phyloP scores from a whole-genome alignment of 805 yeast species.

The Limtongia smithiae region DNA sequence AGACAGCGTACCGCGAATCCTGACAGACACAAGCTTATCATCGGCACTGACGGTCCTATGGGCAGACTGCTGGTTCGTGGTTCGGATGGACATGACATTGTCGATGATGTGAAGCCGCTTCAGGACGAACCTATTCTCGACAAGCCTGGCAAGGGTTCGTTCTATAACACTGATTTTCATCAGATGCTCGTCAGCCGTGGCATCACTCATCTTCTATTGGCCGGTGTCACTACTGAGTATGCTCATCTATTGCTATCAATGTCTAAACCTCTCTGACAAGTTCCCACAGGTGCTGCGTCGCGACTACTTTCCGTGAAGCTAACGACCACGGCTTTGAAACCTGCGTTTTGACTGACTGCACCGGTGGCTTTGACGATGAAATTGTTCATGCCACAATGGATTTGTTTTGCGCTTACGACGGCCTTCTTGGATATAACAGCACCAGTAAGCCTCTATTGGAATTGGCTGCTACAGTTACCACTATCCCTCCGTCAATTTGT shows the following conservation, averaged over 20 bases:
- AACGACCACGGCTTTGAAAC: conserved; percentile 39
- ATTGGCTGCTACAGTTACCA: conserved; percentile 20
- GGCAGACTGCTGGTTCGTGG: conserved; percentile 37
- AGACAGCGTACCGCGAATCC: conserved; percentile 32
- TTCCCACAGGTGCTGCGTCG: conserved; percentile 36
- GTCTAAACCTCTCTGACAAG: too few relatives aligned
- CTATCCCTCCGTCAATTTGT: background rate
- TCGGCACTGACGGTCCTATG: conserved; percentile 38
- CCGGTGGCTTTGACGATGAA: conserved; percentile 31
- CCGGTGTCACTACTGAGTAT: conserved; percentile 39
- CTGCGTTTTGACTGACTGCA: conserved; percentile 33
- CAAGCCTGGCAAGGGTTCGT: conserved; percentile 40
- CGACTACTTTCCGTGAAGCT: conserved; percentile 38
- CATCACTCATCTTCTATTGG: conserved; percentile 34
- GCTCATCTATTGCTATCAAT: background rate
- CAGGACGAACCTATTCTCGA: conserved; percentile 35
- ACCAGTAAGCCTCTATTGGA: conserved; percentile 25
- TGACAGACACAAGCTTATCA: conserved; percentile 29
- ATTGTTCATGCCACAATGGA: conserved; percentile 28
- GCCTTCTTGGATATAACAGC: conserved; percentile 32
- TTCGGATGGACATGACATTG: conserved; percentile 37
- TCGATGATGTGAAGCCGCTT: conserved; percentile 36
- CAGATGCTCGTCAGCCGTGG: conserved; percentile 35
- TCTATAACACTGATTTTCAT: conserved; percentile 37
- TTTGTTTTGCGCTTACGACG: conserved; percentile 32